Evolutionary conservation across 352 stramenopile species (phyloP).

Genomic region (Hyaloperonospora brassicae): DNA sequence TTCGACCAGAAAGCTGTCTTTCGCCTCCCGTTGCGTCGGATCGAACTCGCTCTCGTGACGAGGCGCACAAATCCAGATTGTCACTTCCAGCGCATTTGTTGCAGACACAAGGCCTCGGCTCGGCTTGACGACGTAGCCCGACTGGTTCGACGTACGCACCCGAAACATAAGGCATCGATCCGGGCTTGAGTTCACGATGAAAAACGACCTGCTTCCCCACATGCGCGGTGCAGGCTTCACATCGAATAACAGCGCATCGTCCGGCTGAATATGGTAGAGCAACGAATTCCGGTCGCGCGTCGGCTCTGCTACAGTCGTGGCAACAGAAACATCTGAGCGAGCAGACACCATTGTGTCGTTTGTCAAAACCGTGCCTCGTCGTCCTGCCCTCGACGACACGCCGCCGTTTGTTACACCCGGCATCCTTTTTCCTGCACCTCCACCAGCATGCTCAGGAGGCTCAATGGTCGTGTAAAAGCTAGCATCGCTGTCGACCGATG

Average conservation of each 20-base stretch:
- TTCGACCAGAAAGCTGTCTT: conserved; percentile 69
- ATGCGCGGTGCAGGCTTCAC: conserved; percentile 27
- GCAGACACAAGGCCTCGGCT: conserved; percentile 48
- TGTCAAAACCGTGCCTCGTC: conserved; percentile 15
- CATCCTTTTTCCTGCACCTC: conserved; percentile 10
- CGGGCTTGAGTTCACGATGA: conserved; percentile 52
- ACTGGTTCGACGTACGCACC: conserved; percentile 74
- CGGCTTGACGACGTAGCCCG: conserved; percentile 69
- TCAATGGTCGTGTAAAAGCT: conserved; percentile 30
- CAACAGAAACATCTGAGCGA: conserved; percentile 14
- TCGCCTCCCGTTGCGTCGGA: conserved; percentile 37
- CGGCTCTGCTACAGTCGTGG: conserved; percentile 5
- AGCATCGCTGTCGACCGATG: conserved; percentile 20
- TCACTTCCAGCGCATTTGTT: conserved; percentile 50
- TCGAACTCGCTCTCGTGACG: conserved; percentile 31
- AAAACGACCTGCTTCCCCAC: conserved; percentile 39
- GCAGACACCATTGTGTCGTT: conserved; percentile 27
- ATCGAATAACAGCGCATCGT: conserved; percentile 36
- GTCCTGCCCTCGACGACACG: not conserved
- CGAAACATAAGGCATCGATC: conserved; percentile 57
- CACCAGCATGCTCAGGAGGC: conserved; percentile 1
- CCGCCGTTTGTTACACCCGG: conserved; percentile 9
- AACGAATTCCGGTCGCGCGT: conserved; percentile 14
- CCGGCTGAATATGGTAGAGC: conserved; percentile 40
- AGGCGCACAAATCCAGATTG: conserved; percentile 45